Evolutionary conservation across 2,329 filamentous ascomycete species (phyloP).

Genomic region (Fusarium ramigenum): DNA sequence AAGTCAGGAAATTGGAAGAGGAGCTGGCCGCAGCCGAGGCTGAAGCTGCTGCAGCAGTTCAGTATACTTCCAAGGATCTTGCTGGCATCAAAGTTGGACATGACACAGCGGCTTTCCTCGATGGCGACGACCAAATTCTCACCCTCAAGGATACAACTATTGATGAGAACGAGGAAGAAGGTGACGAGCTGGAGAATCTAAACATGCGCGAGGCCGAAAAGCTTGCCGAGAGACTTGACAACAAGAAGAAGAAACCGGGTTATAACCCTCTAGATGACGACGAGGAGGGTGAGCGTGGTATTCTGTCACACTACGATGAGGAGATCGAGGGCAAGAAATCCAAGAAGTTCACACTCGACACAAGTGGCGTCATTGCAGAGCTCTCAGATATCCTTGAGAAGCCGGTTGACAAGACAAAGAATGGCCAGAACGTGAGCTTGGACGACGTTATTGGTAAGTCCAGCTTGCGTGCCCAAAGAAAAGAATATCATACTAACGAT

Average conservation of each 20-base stretch:
- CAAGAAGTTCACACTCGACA: constrained; percentile 88
- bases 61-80: constrained; percentile 87
- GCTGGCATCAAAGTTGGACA: constrained; percentile 93
- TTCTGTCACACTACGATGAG: constrained; percentile 94
- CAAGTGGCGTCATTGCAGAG: constrained; percentile 74
- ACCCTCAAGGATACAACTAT: constrained; percentile 95
- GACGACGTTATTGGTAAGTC: constrained; percentile 75
- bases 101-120: constrained; percentile 82
- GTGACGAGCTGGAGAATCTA: constrained; percentile 87
- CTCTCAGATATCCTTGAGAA: constrained; percentile 65
- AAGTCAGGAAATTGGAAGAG: constrained; percentile 75
- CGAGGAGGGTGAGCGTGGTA: constrained; percentile 69
- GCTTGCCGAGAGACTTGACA: constrained; percentile 77
- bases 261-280: constrained; percentile 87
- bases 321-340: constrained; percentile 91
- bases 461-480: no score
- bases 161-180: constrained; percentile 83
- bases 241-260: constrained; percentile 88
- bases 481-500: constrained; percentile 12
- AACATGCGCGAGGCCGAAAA: constrained; percentile 77
- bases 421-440: constrained; percentile 77
- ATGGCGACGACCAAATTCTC: constrained; percentile 86
- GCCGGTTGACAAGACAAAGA: constrained; percentile 65
- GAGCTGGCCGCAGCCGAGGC: constrained; percentile 82
- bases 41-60: constrained; percentile 65